A percentile compares a stretch with the other conserved stretches of the same genome.
These are phyloP conservation scores for Tetrapisispora nanseiensis DNA, from an alignment of 805 yeast genomes.

Conservation along the genomic window DNA sequence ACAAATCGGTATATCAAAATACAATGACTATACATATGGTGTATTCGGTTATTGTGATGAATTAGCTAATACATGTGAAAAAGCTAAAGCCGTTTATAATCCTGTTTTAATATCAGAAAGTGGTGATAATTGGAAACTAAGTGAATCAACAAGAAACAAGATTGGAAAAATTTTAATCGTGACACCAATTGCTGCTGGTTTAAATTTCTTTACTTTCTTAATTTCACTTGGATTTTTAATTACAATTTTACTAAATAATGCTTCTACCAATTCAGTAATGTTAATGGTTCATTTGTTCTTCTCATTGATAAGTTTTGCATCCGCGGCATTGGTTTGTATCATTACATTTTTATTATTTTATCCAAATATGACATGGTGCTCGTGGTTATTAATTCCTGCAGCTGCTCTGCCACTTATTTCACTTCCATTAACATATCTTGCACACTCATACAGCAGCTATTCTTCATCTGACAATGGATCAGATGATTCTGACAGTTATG, in stretches of 20 bases:
- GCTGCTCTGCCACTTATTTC: constrained; percentile 47
- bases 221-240: constrained; percentile 31
- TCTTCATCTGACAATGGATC: constrained; percentile 9
- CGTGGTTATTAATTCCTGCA: constrained; percentile 62
- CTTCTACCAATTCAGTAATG: constrained; percentile 17
- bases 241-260: constrained; percentile 20
- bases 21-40: constrained; percentile 44
- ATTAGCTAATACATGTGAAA: constrained; percentile 31
- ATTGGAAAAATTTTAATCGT: constrained; percentile 48
- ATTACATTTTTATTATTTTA: constrained; percentile 47
- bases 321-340: constrained; percentile 46
- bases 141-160: constrained; percentile 36
- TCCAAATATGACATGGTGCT: constrained; percentile 61
- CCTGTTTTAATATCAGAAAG: constrained; percentile 23
- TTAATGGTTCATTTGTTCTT: constrained; percentile 36
- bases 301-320: constrained; percentile 41
- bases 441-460: constrained; percentile 16
- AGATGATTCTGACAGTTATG: constrained; percentile 12
- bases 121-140: constrained; percentile 34
- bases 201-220: constrained; percentile 40
- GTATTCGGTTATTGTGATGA: constrained; percentile 54
- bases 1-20: constrained; percentile 37
- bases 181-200: constrained; percentile 58
- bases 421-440: constrained; percentile 40
- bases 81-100: constrained; percentile 38